phyloP scores from a whole-genome alignment of 1,284 basidiomycete species.

The Pisolithus thermaeus region DNA sequence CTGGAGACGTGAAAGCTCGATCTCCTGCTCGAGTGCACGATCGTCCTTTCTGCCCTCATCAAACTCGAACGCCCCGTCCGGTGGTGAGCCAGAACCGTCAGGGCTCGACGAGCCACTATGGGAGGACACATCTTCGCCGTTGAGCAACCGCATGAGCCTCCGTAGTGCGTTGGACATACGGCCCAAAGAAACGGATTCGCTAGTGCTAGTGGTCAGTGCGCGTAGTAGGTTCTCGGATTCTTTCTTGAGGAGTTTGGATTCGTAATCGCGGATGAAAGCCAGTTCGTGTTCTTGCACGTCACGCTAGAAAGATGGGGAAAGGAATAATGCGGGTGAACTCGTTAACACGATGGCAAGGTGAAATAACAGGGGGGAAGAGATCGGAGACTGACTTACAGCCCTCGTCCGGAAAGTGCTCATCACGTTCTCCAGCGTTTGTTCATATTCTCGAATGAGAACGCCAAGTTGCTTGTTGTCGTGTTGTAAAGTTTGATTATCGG shows the following conservation, averaged over 20 bases:
- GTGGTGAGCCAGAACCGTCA: constrained; percentile 1
- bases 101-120: constrained; percentile 4
- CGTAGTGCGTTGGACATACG: constrained; percentile 73
- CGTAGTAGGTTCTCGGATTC: constrained; percentile 69
- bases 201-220: constrained; percentile 57
- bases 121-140: constrained; percentile 58
- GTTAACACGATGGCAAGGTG: not conserved
- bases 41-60: constrained; percentile 39
- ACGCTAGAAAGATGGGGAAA: constrained; percentile 46
- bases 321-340: not conserved
- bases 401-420: constrained; percentile 93
- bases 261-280: constrained; percentile 87
- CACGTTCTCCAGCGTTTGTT: constrained; percentile 90
- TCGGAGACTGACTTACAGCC: constrained; percentile 57
- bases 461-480: constrained; percentile 96
- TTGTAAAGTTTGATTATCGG: constrained; percentile 84
- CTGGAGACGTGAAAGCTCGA: constrained; percentile 78
- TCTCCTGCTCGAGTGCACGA: constrained; percentile 80
- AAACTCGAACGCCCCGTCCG: constrained; percentile 14
- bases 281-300: constrained; percentile 94
- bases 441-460: constrained; percentile 89
- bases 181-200: constrained; percentile 64
- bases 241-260: constrained; percentile 70
- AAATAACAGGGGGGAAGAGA: constrained; percentile 4
- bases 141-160: constrained; percentile 63